These are phyloP conservation scores for Calvatia gigantea DNA, from an alignment of 768 basidiomycete genomes.

Conservation along the genomic window DNA sequence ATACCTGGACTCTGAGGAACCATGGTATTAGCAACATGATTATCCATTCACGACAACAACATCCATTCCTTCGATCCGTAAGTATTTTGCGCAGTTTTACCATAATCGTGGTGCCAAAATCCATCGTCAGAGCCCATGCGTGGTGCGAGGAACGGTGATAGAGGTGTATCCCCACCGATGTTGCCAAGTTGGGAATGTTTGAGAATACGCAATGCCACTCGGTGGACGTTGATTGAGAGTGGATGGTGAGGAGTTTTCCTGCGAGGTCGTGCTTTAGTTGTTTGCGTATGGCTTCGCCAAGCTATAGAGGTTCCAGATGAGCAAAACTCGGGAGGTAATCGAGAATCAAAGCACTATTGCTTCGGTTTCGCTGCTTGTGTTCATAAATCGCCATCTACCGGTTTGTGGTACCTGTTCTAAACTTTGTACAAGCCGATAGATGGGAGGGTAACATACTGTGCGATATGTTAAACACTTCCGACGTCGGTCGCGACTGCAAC, in stretches of 20 bases:
- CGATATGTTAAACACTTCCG: constrained; percentile 26
- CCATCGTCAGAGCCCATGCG: constrained; percentile 24
- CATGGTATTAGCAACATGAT: constrained; percentile 70
- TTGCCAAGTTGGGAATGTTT: constrained; percentile 69
- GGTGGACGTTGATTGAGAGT: constrained; percentile 60
- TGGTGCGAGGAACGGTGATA: constrained; percentile 16
- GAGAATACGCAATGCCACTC: constrained; percentile 67
- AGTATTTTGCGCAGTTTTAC: constrained; percentile 15
- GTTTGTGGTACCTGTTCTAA: constrained; percentile 85
- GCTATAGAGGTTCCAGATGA: constrained; percentile 21
- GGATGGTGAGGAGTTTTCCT: constrained; percentile 62
- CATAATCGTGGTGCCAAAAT: constrained; percentile 29
- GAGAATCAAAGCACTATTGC: constrained; percentile 40
- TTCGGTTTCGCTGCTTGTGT: constrained; percentile 58
- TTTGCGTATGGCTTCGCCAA: constrained; percentile 36
- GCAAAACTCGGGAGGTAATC: background rate
- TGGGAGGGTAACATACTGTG: constrained; percentile 26
- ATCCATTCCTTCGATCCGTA: constrained; percentile 50
- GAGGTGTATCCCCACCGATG: constrained; percentile 34
- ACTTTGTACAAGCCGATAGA: constrained; percentile 34
- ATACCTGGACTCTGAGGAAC: constrained; percentile 70
- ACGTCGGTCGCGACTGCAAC: constrained; percentile 10
- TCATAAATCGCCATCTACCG: constrained; percentile 88
- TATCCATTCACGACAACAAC: constrained; percentile 77
- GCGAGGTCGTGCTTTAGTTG: constrained; percentile 51